Conservation (phyloP, 2,329 filamentous ascomycete genomes). For the Clonostachys solani region DNA sequence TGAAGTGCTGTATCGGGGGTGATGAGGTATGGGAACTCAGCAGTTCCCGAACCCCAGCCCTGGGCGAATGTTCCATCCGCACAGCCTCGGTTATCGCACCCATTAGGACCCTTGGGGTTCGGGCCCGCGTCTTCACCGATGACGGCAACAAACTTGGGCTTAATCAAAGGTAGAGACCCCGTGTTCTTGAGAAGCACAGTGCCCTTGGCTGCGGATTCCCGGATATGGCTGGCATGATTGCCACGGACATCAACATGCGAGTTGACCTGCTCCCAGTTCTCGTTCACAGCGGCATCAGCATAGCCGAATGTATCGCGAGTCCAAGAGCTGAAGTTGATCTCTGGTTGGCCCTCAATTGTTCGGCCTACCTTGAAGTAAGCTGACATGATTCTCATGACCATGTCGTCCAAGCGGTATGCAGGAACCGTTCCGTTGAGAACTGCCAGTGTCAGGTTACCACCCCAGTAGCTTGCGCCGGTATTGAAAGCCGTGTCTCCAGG, state of each 20-base stretch:
- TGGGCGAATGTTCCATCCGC: slow-evolving; percentile 62
- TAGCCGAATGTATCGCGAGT: slow-evolving; percentile 71
- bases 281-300: slow-evolving; percentile 56
- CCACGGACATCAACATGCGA: slow-evolving; percentile 78
- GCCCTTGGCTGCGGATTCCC: slow-evolving; percentile 72
- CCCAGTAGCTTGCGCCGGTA: slow-evolving; percentile 72
- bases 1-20: slow-evolving; percentile 70
- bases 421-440: slow-evolving; percentile 88
- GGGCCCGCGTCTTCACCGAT: slow-evolving; percentile 81
- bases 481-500: slow-evolving; percentile 78
- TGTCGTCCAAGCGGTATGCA: slow-evolving; percentile 84
- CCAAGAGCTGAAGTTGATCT: slow-evolving; percentile 88
- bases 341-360: slow-evolving; percentile 36
- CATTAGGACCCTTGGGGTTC: slow-evolving; percentile 72
- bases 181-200: slow-evolving; percentile 89
- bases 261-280: slow-evolving; percentile 67
- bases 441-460: slow-evolving; percentile 80
- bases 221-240: slow-evolving; percentile 69
- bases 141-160: slow-evolving; percentile 70
- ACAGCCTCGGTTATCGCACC: slow-evolving; percentile 66
- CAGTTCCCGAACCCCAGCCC: slow-evolving; percentile 74
- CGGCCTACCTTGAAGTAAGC: slow-evolving; percentile 64
- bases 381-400: slow-evolving; percentile 79
- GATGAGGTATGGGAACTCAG: slow-evolving; percentile 72
- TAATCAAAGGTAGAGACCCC: slow-evolving; percentile 70